Conservation (phyloP, 495 filamentous ascomycete species). For the Glonium stellatum region DNA sequence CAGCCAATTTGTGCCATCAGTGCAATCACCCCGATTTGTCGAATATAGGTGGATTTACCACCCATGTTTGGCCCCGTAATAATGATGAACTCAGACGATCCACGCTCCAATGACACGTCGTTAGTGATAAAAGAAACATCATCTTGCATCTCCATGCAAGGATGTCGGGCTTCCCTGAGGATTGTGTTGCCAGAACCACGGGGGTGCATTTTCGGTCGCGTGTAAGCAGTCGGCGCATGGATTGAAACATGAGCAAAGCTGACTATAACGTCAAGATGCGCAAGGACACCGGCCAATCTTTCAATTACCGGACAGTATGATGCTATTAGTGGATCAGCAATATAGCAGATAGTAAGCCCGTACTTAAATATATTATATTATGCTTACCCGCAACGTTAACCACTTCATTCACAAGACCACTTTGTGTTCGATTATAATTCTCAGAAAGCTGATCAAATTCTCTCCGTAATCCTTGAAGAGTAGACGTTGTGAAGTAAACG, state of each 20-base stretch:
- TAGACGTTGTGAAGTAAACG: constrained; percentile 91
- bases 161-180: constrained; percentile 88
- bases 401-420: constrained; percentile 84
- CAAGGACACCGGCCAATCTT: constrained; percentile 76
- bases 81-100: constrained; percentile 82
- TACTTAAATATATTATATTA: background rate
- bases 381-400: constrained; percentile 62
- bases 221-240: constrained; percentile 85
- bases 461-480: constrained; percentile 72
- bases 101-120: constrained; percentile 77
- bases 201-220: constrained; percentile 84
- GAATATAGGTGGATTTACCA: constrained; percentile 97
- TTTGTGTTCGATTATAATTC: constrained; percentile 94
- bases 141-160: constrained; percentile 99
- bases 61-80: constrained; percentile 99
- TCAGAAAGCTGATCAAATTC: constrained; percentile 92
- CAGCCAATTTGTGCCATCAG: constrained; percentile 96
- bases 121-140: constrained; percentile 98
- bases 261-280: constrained; percentile 95
- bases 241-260: constrained; percentile 91
- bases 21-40: constrained; percentile 94
- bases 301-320: constrained; percentile 95
- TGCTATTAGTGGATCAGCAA: constrained; percentile 34
- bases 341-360: background rate
- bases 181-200: constrained; percentile 86